Base-by-base conservation (phyloP, 176 grass and related monocot genomes). In the Puya raimondii region DNA sequence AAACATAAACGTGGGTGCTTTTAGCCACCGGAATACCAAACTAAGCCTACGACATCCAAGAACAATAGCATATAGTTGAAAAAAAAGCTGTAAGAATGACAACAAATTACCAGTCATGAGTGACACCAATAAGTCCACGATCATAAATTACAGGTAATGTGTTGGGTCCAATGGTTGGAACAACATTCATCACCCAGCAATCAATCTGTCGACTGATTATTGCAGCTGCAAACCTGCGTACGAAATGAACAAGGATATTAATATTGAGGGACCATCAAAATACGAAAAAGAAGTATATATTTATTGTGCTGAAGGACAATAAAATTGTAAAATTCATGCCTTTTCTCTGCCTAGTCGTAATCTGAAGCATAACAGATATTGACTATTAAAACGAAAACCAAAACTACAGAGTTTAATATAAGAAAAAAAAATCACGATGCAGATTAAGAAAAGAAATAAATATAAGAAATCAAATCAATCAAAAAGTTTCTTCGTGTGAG, bases 171-270 rank as follows among this genome's bases (percentile, higher is more conserved):
- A 68, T 83, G 52, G 49, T 64, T 8, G 80, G 80, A 61, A 83
- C 59, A 25, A 83, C 74, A 72, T 83, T 83, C 80, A 83, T 83
- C 47, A 83, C 80, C 80, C 80, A 83, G 64, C 69, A 72, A 73
- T 78, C 66, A 69, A 78, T 57, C 15, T 54, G 56, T 57, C 63
- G 48, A 65, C 56, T 78, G 51, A 78, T 78, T 65, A 83, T 33
- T 76, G 74, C 74, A 66, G 74, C 74, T 11, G 74, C 74, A 76
- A 83, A 83, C 58, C 80, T 83, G 69, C 63, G 51, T 18, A 72
- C 5, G 54, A 47, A 67, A 47, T 10, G 16, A 61, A 61, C 56
- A 61, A 61, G 56, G 8, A 10, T 16, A 1, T 61, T 22, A 16
- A 61, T 12, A 67, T 11, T 53, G 18, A 70, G n/a, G 11, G 20